These are phyloP conservation scores for Chondrostereum purpureum DNA, from an alignment of 1,284 basidiomycete genomes.

Conservation along the genomic window DNA sequence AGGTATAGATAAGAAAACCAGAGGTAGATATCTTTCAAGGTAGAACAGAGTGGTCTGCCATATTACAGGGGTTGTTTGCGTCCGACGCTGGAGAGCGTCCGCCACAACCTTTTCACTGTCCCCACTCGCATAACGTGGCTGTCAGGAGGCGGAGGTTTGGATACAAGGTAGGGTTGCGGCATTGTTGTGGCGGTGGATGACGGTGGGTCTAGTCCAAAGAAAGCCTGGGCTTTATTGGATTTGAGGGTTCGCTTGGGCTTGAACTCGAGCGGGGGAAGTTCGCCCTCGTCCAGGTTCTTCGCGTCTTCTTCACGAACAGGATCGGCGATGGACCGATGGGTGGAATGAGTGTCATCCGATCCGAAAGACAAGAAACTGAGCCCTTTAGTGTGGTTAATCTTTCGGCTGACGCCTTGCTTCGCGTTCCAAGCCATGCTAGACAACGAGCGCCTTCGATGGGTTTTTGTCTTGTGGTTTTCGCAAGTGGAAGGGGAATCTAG, in stretches of 20 bases:
- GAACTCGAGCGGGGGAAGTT: background rate
- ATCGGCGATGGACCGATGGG: background rate
- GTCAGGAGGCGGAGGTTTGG: background rate
- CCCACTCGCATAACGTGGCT: background rate
- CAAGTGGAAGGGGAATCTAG: background rate
- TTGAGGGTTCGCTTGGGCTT: background rate
- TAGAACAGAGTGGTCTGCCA: background rate
- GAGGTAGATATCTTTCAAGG: background rate
- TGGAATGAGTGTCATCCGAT: background rate
- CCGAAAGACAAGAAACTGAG: slow-evolving; percentile 6
- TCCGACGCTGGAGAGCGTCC: background rate
- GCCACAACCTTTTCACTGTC: slow-evolving; percentile 4
- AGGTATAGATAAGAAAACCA: background rate
- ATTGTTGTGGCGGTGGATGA: background rate
- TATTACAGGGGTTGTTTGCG: background rate
- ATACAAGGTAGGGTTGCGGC: background rate
- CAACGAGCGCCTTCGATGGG: background rate
- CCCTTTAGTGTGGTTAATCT: slow-evolving; percentile 4
- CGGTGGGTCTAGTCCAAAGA: background rate
- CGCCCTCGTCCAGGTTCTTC: background rate
- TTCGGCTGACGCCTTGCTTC: background rate
- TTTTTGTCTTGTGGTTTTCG: background rate
- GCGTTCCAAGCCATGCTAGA: background rate
- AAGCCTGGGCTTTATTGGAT: slow-evolving; percentile 1
- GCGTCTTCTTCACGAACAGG: background rate